Evolutionary conservation across 2,329 filamentous ascomycete species (phyloP).

Genomic region (Cladosporium oxysporum): DNA sequence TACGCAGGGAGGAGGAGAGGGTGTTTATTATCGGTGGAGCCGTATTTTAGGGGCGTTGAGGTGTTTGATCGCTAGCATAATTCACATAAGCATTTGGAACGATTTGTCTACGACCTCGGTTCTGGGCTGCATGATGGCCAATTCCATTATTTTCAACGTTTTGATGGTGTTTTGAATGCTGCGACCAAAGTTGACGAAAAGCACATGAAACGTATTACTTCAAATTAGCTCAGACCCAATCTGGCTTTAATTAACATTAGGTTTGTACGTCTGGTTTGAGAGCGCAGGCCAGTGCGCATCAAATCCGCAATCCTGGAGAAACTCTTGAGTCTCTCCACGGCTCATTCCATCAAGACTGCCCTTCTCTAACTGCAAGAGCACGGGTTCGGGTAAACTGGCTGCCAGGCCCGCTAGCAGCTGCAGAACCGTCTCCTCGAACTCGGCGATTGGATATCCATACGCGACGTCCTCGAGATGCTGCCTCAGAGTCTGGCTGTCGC

Average conservation of each 20-base stretch:
- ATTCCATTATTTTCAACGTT: neutral
- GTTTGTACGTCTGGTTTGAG: neutral
- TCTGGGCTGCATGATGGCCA: neutral
- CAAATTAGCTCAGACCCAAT: neutral
- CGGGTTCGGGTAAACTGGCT: slow-evolving; percentile 46
- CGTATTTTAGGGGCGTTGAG: slow-evolving; percentile 54
- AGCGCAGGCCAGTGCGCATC: neutral
- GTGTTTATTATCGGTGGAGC: slow-evolving; percentile 98
- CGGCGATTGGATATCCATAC: slow-evolving; percentile 34
- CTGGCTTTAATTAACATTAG: neutral
- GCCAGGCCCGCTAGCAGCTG: slow-evolving; percentile 48
- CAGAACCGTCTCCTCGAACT: slow-evolving; percentile 42
- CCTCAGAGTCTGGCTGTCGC: slow-evolving; percentile 27
- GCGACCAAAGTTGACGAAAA: neutral
- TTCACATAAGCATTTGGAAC: neutral
- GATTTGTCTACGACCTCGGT: neutral
- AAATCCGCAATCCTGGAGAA: slow-evolving; percentile 37
- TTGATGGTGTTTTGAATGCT: neutral
- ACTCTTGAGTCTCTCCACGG: slow-evolving; percentile 39
- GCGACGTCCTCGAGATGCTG: slow-evolving; percentile 36
- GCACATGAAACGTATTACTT: neutral
- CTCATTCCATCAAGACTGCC: slow-evolving; percentile 46
- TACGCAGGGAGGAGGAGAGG: slow-evolving; percentile 85
- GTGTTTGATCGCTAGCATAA: neutral
- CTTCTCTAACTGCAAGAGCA: slow-evolving; percentile 55